A percentile compares a stretch with the other conserved stretches of the same genome.
phyloP scores from a whole-genome alignment of 805 yeast genomes.

The Kregervanrija fluxuum region DNA sequence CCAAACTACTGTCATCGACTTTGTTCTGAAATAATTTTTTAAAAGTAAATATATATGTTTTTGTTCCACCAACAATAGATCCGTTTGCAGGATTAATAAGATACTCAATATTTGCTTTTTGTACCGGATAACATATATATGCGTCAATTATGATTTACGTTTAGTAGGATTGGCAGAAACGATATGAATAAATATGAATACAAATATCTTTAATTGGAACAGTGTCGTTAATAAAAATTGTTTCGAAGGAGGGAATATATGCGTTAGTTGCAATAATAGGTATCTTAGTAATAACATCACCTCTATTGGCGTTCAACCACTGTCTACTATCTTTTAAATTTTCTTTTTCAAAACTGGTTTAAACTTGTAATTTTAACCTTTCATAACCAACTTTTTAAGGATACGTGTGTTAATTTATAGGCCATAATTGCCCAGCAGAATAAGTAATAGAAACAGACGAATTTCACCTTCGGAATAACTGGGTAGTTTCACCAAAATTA shows the following conservation, averaged over 20 bases:
- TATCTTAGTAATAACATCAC: constrained; percentile 20
- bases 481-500: constrained; percentile 26
- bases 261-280: constrained; percentile 32
- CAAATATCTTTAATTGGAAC: constrained; percentile 29
- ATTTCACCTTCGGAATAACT: constrained; percentile 20
- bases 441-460: constrained; percentile 28
- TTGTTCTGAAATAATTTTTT: constrained; percentile 12
- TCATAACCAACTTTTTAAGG: constrained; percentile 25
- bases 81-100: constrained; percentile 31
- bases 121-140: constrained; percentile 26
- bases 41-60: constrained; percentile 4
- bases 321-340: constrained; percentile 18
- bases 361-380: constrained; percentile 34
- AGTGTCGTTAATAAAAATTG: constrained; percentile 22
- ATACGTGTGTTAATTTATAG: constrained; percentile 36
- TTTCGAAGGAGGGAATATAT: constrained; percentile 14
- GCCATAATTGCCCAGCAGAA: constrained; percentile 40
- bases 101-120: constrained; percentile 17
- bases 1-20: constrained; percentile 36
- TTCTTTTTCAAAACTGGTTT: constrained; percentile 24
- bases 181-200: constrained; percentile 27
- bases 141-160: constrained; percentile 27
- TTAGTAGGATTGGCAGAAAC: constrained; percentile 4
- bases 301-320: constrained; percentile 21
- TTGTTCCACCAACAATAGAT: constrained; percentile 29